phyloP scores from a whole-genome alignment of 345 rosid species.

The Corymbia maculata region DNA sequence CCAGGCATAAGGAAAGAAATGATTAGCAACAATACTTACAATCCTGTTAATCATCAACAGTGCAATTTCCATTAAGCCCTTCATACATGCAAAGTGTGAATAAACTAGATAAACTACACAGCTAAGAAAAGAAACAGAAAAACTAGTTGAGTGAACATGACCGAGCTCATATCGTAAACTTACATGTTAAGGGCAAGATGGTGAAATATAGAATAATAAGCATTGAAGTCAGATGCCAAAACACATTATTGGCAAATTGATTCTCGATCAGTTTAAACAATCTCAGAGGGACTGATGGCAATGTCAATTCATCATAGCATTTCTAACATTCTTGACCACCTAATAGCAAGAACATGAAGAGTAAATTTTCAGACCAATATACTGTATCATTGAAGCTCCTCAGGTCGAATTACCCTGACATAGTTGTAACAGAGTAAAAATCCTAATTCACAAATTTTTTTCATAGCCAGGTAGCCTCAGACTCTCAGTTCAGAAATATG shows the following conservation, averaged over 20 bases:
- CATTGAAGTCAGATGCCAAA: neutral
- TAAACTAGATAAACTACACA: neutral
- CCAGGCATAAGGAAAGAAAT: neutral
- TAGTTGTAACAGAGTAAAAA: neutral
- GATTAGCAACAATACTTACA: neutral
- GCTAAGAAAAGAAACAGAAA: neutral
- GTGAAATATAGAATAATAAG: neutral
- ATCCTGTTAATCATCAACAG: neutral
- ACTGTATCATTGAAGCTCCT: neutral
- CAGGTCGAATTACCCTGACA: neutral
- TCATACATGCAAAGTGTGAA: neutral
- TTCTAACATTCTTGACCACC: neutral
- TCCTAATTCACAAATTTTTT: neutral
- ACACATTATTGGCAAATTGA: neutral
- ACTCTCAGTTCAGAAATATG: neutral
- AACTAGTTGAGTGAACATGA: neutral
- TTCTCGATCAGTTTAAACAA: neutral
- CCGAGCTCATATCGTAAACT: neutral
- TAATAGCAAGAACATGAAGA: neutral
- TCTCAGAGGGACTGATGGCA: neutral
- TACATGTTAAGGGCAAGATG: neutral
- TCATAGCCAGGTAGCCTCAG: neutral
- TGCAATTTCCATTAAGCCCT: neutral
- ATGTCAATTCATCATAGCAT: neutral
- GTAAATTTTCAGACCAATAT: neutral